Conservation (phyloP, 2,329 filamentous ascomycete genomes). For the Aureobasidium lini region DNA sequence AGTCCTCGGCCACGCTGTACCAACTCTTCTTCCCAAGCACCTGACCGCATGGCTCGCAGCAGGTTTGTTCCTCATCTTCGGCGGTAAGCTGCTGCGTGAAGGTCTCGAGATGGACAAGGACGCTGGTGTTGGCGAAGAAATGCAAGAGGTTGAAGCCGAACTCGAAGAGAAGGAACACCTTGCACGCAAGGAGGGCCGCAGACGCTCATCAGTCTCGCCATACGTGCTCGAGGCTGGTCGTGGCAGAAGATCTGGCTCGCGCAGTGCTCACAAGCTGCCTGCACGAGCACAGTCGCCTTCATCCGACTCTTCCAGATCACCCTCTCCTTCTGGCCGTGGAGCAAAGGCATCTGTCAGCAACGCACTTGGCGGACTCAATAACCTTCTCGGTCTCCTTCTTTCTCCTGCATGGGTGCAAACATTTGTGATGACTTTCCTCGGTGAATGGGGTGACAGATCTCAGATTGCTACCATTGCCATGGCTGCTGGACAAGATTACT, state of each 20-base stretch:
- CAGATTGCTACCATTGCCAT: slow-evolving; percentile 99
- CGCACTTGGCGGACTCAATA: slow-evolving; percentile 62
- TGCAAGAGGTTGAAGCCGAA: slow-evolving; percentile 94
- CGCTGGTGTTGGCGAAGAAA: slow-evolving; percentile 90
- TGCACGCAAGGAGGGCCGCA: slow-evolving; percentile 55
- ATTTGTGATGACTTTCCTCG: slow-evolving; percentile 97
- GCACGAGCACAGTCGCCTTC: slow-evolving; percentile 14
- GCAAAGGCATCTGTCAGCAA: slow-evolving; percentile 40
- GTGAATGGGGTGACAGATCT: slow-evolving; percentile 95
- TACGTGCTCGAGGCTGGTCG: slow-evolving; percentile 77
- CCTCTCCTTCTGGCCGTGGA: slow-evolving; percentile 11
- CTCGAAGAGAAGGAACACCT: slow-evolving; percentile 84
- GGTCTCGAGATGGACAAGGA: slow-evolving; percentile 73
- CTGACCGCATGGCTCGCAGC: slow-evolving; percentile 84
- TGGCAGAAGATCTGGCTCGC: slow-evolving; percentile 58
- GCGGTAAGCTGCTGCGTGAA: slow-evolving; percentile 65
- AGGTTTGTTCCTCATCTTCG: slow-evolving; percentile 69
- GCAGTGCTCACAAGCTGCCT: slow-evolving; percentile 18
- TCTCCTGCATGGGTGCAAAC: slow-evolving; percentile 98
- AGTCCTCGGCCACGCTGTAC: slow-evolving; percentile 84
- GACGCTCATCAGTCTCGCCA: slow-evolving; percentile 58
- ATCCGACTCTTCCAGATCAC: slow-evolving; percentile 8
- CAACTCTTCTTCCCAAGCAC: slow-evolving; percentile 80
- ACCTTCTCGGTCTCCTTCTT: slow-evolving; percentile 78
- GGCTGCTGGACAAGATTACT: slow-evolving; percentile 97